Evolutionary conservation across 139 green algal species (phyloP).

Genomic region (Edaphochlamys debaryana): DNA sequence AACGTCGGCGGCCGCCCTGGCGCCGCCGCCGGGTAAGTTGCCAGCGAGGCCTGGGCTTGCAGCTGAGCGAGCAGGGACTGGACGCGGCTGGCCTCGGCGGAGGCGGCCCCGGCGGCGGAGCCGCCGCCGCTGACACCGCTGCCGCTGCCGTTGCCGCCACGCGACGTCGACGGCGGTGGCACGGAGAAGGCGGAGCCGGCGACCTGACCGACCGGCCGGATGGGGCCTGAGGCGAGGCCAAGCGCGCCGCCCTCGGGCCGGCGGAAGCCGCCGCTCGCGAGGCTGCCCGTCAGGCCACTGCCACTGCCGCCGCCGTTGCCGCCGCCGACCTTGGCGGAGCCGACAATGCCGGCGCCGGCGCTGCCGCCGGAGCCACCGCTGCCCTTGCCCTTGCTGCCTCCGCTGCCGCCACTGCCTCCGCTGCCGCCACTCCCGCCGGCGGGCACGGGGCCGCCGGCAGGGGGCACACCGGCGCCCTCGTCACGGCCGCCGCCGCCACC

Average conservation of each 20-base stretch:
- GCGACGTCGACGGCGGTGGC: background rate
- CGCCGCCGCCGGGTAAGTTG: background rate
- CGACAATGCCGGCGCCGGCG: background rate
- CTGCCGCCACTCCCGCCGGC: too few relatives aligned
- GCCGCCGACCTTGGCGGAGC: background rate
- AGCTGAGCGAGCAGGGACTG: slow-evolving; percentile 18
- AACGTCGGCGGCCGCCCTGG: background rate
- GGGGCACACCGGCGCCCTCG: too few relatives aligned
- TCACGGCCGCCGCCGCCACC: background rate
- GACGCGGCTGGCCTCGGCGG: background rate
- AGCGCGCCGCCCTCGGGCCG: background rate
- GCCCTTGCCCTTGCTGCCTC: background rate
- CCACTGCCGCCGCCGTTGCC: background rate
- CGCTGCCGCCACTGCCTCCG: background rate
- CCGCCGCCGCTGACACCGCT: background rate
- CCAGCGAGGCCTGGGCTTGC: slow-evolving; percentile 23
- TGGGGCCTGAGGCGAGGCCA: background rate
- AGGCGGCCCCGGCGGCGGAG: too few relatives aligned
- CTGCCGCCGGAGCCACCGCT: background rate
- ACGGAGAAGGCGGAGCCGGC: slow-evolving; percentile 20
- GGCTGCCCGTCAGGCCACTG: background rate
- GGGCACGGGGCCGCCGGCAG: too few relatives aligned
- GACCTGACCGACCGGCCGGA: background rate
- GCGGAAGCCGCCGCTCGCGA: background rate
- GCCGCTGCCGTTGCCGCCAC: background rate